A percentile compares a stretch with the other conserved stretches of the same genome.
Evolutionary conservation across 2,329 filamentous ascomycete species (phyloP).

Genomic region (Fusarium bulbicola): DNA sequence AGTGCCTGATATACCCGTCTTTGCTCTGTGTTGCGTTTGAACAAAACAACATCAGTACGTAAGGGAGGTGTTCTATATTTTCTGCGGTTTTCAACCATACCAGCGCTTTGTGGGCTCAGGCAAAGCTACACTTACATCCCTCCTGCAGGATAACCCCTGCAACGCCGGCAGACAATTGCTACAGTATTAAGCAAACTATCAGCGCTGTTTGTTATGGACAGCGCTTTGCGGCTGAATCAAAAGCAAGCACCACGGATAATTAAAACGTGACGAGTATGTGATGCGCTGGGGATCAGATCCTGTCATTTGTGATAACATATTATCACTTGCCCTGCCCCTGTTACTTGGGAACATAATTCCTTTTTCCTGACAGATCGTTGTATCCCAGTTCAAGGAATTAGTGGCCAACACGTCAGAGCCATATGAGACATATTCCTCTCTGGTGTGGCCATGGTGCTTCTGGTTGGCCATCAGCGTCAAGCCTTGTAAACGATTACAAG

Average conservation of each 20-base stretch:
- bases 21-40: neutral
- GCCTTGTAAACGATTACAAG: neutral
- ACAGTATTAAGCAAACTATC: neutral
- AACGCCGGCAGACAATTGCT: neutral
- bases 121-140: neutral
- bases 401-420: neutral
- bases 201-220: neutral
- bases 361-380: neutral
- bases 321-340: constrained; percentile 1
- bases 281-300: constrained; percentile 16
- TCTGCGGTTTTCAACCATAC: neutral
- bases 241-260: constrained; percentile 3
- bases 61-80: neutral
- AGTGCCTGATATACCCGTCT: neutral
- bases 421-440: constrained; percentile 1
- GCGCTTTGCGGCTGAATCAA: constrained; percentile 1
- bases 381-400: constrained; percentile 3
- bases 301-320: constrained; percentile 34
- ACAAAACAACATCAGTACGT: neutral
- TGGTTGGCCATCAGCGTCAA: neutral
- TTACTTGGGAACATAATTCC: neutral
- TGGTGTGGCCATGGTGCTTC: neutral
- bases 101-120: neutral
- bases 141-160: neutral
- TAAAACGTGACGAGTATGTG: neutral